These are phyloP conservation scores for Silene latifolia DNA, from an alignment of 148 eudicot genomes.

Conservation along the genomic window DNA sequence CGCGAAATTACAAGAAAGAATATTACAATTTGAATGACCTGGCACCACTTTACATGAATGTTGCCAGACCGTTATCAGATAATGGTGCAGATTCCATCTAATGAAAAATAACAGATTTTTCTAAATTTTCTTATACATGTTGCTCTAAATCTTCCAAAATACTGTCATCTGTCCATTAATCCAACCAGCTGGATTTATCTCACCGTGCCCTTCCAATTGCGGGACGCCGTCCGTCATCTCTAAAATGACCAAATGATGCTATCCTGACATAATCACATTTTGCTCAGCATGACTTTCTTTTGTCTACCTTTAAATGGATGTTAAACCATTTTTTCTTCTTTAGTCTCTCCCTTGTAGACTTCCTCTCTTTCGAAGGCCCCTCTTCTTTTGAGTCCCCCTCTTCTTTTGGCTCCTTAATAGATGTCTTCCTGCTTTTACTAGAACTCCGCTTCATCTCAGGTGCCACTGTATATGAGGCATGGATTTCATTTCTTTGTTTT, in stretches of 20 bases:
- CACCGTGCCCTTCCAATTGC: not conserved
- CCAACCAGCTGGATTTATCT: constrained; percentile 26
- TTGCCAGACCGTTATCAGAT: no score
- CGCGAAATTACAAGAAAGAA: constrained; percentile 19
- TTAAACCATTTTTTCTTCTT: constrained; percentile 88
- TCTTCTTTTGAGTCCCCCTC: constrained; percentile 49
- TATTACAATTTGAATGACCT: constrained; percentile 22
- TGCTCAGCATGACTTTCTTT: constrained; percentile 62
- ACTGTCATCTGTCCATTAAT: constrained; percentile 10
- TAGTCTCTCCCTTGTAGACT: constrained; percentile 54
- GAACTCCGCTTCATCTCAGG: constrained; percentile 61
- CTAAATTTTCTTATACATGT: constrained; percentile 7
- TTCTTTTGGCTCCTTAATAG: constrained; percentile 54
- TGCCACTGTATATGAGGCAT: constrained; percentile 59
- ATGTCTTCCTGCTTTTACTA: constrained; percentile 57
- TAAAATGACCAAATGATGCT: not conserved
- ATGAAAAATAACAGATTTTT: constrained; percentile 5
- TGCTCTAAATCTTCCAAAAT: constrained; percentile 14
- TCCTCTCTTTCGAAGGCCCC: constrained; percentile 48
- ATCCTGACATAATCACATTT: constrained; percentile 2
- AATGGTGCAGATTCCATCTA: constrained; percentile 12
- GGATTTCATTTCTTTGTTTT: constrained; percentile 73
- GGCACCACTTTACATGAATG: constrained; percentile 6
- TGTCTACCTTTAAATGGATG: constrained; percentile 63
- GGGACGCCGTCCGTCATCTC: not conserved